Evolutionary conservation across 1,284 basidiomycete genomes (phyloP), one percentile per base, ranked within the genome.

Genomic region (Ceratobasidium sp.): DNA sequence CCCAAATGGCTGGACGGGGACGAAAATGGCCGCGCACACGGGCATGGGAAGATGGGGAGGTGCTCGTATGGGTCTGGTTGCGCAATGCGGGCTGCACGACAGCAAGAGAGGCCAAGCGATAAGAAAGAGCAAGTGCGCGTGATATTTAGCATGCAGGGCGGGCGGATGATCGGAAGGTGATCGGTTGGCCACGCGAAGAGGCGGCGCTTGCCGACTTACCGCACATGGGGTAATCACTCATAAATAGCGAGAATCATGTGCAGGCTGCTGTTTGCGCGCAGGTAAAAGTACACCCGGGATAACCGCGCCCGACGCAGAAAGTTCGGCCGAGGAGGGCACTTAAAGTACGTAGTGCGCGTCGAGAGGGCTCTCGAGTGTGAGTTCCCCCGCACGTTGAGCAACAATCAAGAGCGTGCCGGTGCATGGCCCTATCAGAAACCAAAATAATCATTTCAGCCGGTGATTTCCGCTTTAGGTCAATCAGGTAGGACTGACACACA

Each of bases 351-450:
- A 30, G 59, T n/a, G 14, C 21, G 9, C 41, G 6, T 8, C 59
- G n/a, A n/a, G n/a, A n/a, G n/a, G n/a, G n/a, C n/a, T n/a, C n/a
- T n/a, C n/a, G n/a, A n/a, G n/a, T n/a, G n/a, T n/a, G n/a, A n/a
- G n/a, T n/a, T n/a, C n/a, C n/a, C n/a, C n/a, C n/a, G n/a, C n/a
- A n/a, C n/a, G n/a, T n/a, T n/a, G n/a, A n/a, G n/a, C n/a, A n/a
- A n/a, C n/a, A n/a, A n/a, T n/a, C n/a, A n/a, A n/a, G n/a, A 46
- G 59, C 44, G 59, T 30, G 21, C 59, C 26, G 3, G 26, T 46
- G 30, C 43, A 43, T 61, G 43, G 50, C 28, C 67, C 55, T 50
- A 71, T 71, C 67, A 71, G 67, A 71, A 70, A 59, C 28, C 49
- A n/a, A 72, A 72, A 62, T 57, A 26, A 35, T 52, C 43, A 38